Base-by-base conservation (phyloP, 163 green algal genomes). In the Prototheca cutis region DNA sequence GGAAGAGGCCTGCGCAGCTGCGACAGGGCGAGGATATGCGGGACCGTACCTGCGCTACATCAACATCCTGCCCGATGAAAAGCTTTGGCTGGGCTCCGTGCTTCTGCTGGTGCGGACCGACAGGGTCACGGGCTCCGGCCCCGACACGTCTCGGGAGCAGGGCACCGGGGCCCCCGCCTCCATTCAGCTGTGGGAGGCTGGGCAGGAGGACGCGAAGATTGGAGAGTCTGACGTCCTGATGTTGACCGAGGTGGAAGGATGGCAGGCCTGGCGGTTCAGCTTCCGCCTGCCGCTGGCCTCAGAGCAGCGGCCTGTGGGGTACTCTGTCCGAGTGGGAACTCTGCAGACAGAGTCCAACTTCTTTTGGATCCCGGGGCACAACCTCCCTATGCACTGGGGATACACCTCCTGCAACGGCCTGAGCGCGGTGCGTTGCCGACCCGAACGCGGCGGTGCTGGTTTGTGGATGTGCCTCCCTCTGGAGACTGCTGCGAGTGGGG, bases 391-490 rank as follows among this genome's bases (percentile, higher is more conserved):
- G 48, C 76, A 80, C 55, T 80, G 72, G 68, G 68, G 67, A 31
- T 85, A 78, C 55, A 74, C 71, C 62, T 67, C 48, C 25, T 85
- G 75, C 75, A 76, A 71, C 40, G 75, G 75, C 28, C 63, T 82
- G 19, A 62, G 48, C 31, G 32, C 21, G 48, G 53, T 54, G 63
- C 36, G 23, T 64, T 18, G n/a, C n/a, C n/a, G n/a, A n/a, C n/a
- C n/a, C n/a, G n/a, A n/a, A n/a, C n/a, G n/a, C n/a, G n/a, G n/a
- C n/a, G n/a, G n/a, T n/a, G n/a, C n/a, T n/a, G n/a, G n/a, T n/a
- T n/a, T n/a, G n/a, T n/a, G n/a, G n/a, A n/a, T n/a, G n/a, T n/a
- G n/a, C n/a, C n/a, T n/a, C n/a, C n/a, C n/a, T n/a, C n/a, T n/a
- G n/a, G n/a, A n/a, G n/a, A n/a, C n/a, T n/a, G n/a, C n/a, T n/a